phyloP scores from a whole-genome alignment of 2,329 filamentous ascomycete genomes.

The Penicillium sp. region DNA sequence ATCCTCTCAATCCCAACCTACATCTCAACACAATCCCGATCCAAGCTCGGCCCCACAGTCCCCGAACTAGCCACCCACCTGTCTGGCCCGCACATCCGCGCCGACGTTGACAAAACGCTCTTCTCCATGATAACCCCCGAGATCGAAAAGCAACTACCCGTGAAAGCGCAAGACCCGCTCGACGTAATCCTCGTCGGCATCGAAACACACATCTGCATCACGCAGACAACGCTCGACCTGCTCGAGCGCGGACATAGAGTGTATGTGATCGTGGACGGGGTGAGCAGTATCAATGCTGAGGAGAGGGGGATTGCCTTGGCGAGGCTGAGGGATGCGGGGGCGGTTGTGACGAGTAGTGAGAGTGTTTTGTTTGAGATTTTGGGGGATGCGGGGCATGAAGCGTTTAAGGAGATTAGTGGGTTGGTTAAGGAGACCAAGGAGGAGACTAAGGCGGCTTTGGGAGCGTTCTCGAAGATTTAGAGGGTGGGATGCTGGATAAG shows the following conservation, averaged over 20 bases:
- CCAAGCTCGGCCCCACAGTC: conserved; percentile 79
- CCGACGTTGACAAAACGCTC: conserved; percentile 77
- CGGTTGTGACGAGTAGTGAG: conserved; percentile 82
- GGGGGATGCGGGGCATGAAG: conserved; percentile 73
- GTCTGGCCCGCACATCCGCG: conserved; percentile 51
- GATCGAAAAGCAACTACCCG: conserved; percentile 52
- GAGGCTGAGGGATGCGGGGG: conserved; percentile 74
- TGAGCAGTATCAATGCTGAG: conserved; percentile 81
- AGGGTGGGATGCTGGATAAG: not conserved
- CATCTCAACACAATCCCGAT: conserved; percentile 81
- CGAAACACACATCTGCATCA: conserved; percentile 91
- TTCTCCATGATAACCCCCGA: conserved; percentile 86
- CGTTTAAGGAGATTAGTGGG: conserved; percentile 71
- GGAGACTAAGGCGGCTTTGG: conserved; percentile 71
- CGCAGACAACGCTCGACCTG: conserved; percentile 86
- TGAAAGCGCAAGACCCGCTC: conserved; percentile 37
- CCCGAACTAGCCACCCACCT: conserved; percentile 66
- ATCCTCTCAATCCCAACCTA: conserved; percentile 70
- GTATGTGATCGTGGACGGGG: conserved; percentile 85
- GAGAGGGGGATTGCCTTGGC: conserved; percentile 80
- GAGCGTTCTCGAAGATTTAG: conserved; percentile 65
- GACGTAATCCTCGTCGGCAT: conserved; percentile 84
- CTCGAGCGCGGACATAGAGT: conserved; percentile 75
- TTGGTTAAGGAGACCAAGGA: conserved; percentile 77
- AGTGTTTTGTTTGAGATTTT: conserved; percentile 87